Evolutionary conservation across 1,284 basidiomycete genomes (phyloP), one percentile per base, ranked within the genome.

Genomic region (Testicularia cyperi): DNA sequence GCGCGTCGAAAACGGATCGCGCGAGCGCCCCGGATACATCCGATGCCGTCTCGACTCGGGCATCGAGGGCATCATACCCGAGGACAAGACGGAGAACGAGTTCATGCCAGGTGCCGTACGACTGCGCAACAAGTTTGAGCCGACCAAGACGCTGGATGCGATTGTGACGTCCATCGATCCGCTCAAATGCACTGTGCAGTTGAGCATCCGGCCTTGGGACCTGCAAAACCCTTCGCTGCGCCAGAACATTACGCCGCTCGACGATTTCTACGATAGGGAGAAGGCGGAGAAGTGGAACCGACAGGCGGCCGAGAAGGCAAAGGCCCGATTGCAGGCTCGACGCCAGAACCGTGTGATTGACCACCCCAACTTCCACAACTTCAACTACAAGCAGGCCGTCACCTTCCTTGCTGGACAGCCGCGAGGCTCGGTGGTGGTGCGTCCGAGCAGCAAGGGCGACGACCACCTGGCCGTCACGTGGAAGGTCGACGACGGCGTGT

Each of bases 301-400:
- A 42, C 80, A 89, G n/a, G 67, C 73, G 46, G 81, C 86, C 49
- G 83, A 82, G n/a, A 83, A 88, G 60, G 91, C 89, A 79, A 92
- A 91, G 85, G 90, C 76, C 84, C 85, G 32, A 83, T 88, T 74
- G 81, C 84, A 72, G 83, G 85, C 41, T 36, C 69, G 72, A 44
- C 85, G 90, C 33, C 63, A 65, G 42, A 62, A 56, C 29, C 83
- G 95, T 20, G 85, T 94, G 35, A 90, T 98, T 80, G 92, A 97
- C 76, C 95, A 99, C 77, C 95, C 95, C 3, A 92, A 96, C 79
- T 99, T 96, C 84, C 90, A 94, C 76, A 91, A 95, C 75, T 88
- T 96, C 82, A 94, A 91, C 72, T 86, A 90, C 25, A 80, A 82
- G 16, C 88, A 96, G 67, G 92, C 95, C 2, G 94, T 98, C 78